A percentile compares a stretch with the other conserved stretches of the same genome.
Conservation (phyloP, 129 eudicot genomes). For the Daucus carota region DNA sequence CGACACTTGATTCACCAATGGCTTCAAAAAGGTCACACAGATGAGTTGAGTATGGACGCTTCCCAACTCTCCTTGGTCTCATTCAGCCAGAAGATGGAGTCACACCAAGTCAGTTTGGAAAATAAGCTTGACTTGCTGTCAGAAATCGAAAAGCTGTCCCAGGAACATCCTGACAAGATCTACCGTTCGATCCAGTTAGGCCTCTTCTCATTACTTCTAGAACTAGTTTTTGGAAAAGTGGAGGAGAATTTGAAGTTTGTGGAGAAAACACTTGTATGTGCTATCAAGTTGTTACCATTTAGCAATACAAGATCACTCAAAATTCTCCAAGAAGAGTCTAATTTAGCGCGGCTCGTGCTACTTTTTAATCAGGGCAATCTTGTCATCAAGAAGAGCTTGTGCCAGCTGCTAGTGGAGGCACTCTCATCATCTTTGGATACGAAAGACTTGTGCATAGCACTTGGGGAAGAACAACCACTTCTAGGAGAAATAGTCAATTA, state of each 20-base stretch:
- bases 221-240: slow-evolving; percentile 12
- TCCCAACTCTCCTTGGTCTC: slow-evolving; percentile 7
- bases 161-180: slow-evolving; percentile 17
- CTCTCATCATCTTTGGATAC: slow-evolving; percentile 18
- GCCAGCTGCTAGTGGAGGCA: slow-evolving; percentile 23
- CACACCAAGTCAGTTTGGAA: slow-evolving; percentile 18
- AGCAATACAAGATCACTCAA: slow-evolving; percentile 17
- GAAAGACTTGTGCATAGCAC: slow-evolving; percentile 7
- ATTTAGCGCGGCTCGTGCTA: slow-evolving; percentile 1
- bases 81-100: slow-evolving; percentile 21
- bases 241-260: slow-evolving; percentile 7
- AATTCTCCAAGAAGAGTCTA: slow-evolving; percentile 25
- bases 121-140: slow-evolving; percentile 18
- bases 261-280: slow-evolving; percentile 27
- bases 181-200: slow-evolving; percentile 22
- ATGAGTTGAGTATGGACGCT: background rate
- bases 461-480: slow-evolving; percentile 12
- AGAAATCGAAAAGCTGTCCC: slow-evolving; percentile 9
- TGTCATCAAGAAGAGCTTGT: slow-evolving; percentile 29
- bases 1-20: slow-evolving; percentile 29
- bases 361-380: slow-evolving; percentile 24
- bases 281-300: slow-evolving; percentile 26
- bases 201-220: slow-evolving; percentile 15
- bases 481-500: slow-evolving; percentile 8
- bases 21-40: slow-evolving; percentile 16